Conservation (phyloP, 1,284 basidiomycete genomes). For the Cutaneotrichosporon sp. region DNA sequence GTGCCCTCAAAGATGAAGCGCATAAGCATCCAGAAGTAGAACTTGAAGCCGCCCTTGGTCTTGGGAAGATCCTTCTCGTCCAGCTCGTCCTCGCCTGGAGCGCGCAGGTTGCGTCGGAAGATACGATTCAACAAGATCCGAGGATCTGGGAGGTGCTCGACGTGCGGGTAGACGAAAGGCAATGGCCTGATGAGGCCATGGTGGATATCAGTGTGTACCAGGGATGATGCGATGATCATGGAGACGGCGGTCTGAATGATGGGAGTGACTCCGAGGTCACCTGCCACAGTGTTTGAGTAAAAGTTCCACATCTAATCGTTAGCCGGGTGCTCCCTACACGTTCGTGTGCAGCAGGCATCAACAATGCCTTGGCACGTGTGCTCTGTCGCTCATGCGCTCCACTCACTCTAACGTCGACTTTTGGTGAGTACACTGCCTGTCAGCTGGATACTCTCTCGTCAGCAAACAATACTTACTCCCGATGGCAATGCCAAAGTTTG, state of each 20-base stretch:
- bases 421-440: slow-evolving; percentile 41
- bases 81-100: background rate
- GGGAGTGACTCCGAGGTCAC: slow-evolving; percentile 46
- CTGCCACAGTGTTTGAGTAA: slow-evolving; percentile 36
- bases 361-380: no score
- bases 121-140: slow-evolving; percentile 17
- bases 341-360: background rate
- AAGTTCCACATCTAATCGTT: slow-evolving; percentile 46
- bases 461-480: slow-evolving; percentile 28
- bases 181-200: slow-evolving; percentile 39
- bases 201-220: slow-evolving; percentile 49
- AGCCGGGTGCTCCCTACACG: background rate
- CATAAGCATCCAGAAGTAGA: slow-evolving; percentile 43
- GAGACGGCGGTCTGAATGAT: slow-evolving; percentile 44
- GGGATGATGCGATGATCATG: slow-evolving; percentile 48
- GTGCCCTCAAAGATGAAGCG: slow-evolving; percentile 50
- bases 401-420: slow-evolving; percentile 22
- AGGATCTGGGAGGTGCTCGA: slow-evolving; percentile 47
- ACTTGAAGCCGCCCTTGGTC: slow-evolving; percentile 5
- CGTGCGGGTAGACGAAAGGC: slow-evolving; percentile 48
- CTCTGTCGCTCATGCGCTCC: no score
- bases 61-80: background rate
- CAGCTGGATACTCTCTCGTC: background rate
- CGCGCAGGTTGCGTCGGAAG: slow-evolving; percentile 8
- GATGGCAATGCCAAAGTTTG: slow-evolving; percentile 48